Evolutionary conservation across 2,329 filamentous ascomycete species (phyloP), one percentile per base, ranked within the genome.

Genomic region (Plenodomus biglobosus): DNA sequence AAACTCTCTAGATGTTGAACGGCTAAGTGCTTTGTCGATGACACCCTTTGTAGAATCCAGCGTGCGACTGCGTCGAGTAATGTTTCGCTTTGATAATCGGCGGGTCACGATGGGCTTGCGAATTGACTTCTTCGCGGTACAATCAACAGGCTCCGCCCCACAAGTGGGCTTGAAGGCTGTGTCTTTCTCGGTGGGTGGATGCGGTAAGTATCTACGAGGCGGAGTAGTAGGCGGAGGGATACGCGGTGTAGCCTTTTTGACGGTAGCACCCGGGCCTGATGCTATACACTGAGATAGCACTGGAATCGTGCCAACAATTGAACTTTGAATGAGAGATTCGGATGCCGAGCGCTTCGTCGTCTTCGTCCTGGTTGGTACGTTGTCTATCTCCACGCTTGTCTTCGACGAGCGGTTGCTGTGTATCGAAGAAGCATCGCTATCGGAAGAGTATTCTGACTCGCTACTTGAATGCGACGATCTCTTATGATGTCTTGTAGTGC

Each of bases 331-430:
- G 20, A 41, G 48, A 10, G 42, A 61, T 56, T 36, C 45, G 42
- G 38, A 62, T 53, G 8, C 58, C 57, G 44, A 58, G 57, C 22
- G 48, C 53, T 37, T 52, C 43, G 16, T 54, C 56, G n/a, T 22
- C 50, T 24, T 55, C 47, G 24, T 56, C 44, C 38, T 51, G 42
- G 21, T 60, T 48, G 30, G 56, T 30, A 40, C 56, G 3, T 22
- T 32, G 18, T 72, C 56, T 50, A 60, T 48, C 60, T 74, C 72
- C 8, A 68, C 48, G 47, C 72, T 75, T 8, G 72, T 73, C 52
- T 66, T 56, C 8, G 73, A 75, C n/a, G 71, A 73, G 15, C 58
- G 58, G 38, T 54, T 59, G 56, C 73, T 77, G 53, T 73, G 69
- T 22, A 59, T 52, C 7, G 75, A 76, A 8, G 66, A 70, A 16